Evolutionary conservation across 441 rosid species (phyloP).

Genomic region (Euphorbia schlechtendalii): DNA sequence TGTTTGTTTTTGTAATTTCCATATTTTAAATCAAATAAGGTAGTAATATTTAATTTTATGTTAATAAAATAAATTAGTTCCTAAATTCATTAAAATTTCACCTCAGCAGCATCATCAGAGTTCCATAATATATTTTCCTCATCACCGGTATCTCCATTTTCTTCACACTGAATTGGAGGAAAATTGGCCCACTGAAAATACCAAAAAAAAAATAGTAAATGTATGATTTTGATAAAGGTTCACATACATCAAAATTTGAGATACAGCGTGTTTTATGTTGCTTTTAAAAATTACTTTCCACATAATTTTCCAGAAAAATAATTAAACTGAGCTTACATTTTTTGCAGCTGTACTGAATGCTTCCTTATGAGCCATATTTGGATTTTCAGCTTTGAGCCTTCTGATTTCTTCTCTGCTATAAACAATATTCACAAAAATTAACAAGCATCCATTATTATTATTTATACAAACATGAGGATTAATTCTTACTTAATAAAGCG

Average conservation of each 20-base stretch:
- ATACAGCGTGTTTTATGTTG: no score
- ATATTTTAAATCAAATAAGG: no score
- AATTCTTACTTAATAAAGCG: conserved; percentile 78
- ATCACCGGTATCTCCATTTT: conserved; percentile 41
- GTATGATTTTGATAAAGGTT: no score
- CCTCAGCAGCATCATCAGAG: conserved; percentile 36
- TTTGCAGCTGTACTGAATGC: conserved; percentile 97
- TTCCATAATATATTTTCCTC: conserved; percentile 32
- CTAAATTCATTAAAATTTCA: conserved; percentile 2
- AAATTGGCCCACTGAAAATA: conserved; percentile 81
- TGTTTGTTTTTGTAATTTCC: no score
- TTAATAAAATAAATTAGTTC: no score
- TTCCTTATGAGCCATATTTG: conserved; percentile 88
- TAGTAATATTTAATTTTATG: no score
- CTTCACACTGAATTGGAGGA: conserved; percentile 54
- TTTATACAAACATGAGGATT: no score
- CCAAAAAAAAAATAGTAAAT: neutral
- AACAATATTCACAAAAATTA: neutral
- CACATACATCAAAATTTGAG: no score
- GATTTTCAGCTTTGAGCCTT: conserved; percentile 84
- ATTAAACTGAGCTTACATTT: conserved; percentile 38
- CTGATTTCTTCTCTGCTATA: conserved; percentile 84
- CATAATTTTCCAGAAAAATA: no score
- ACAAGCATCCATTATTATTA: no score
- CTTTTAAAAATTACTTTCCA: no score